These are phyloP conservation scores for Cladophialophora immunda DNA, from an alignment of 2,329 filamentous ascomycete genomes.

Conservation along the genomic window DNA sequence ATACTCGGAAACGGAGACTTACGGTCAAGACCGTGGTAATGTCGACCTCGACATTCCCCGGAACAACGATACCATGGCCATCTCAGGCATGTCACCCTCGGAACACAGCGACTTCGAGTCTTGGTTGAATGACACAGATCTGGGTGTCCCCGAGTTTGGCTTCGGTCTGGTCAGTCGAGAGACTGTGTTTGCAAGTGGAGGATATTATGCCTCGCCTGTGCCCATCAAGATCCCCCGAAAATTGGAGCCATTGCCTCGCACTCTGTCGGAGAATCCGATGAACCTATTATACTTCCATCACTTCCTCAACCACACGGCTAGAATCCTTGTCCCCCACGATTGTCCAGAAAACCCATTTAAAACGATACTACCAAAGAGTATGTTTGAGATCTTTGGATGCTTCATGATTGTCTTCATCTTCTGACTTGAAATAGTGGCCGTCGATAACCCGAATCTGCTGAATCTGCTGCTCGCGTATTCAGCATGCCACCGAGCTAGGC, in stretches of 20 bases:
- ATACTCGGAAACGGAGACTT: constrained; percentile 49
- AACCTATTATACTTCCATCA: constrained; percentile 79
- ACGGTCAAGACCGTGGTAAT: constrained; percentile 76
- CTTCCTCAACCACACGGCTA: constrained; percentile 81
- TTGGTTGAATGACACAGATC: constrained; percentile 41
- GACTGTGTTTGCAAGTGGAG: constrained; percentile 65
- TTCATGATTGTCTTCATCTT: constrained; percentile 48
- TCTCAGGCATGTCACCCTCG: constrained; percentile 60
- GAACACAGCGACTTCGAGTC: constrained; percentile 43
- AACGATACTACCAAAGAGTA: constrained; percentile 69
- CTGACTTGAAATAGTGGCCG: constrained; percentile 60
- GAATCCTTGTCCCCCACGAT: constrained; percentile 69
- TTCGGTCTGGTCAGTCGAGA: constrained; percentile 59
- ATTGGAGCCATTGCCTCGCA: constrained; percentile 64
- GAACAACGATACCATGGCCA: constrained; percentile 75
- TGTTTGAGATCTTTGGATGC: constrained; percentile 44
- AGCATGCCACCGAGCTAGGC: constrained; percentile 80
- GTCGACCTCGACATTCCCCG: constrained; percentile 74
- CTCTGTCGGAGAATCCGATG: constrained; percentile 76
- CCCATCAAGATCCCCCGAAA: constrained; percentile 68
- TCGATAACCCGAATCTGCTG: constrained; percentile 67
- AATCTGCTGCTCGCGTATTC: constrained; percentile 82
- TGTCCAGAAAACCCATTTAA: constrained; percentile 69
- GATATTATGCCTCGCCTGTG: constrained; percentile 76
- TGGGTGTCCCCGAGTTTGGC: constrained; percentile 53